Percentiles rank a stretch among this genome's conserved stretches.
Conservation (phyloP, 2,329 filamentous ascomycete genomes). For the Colletotrichum echinochloae region DNA sequence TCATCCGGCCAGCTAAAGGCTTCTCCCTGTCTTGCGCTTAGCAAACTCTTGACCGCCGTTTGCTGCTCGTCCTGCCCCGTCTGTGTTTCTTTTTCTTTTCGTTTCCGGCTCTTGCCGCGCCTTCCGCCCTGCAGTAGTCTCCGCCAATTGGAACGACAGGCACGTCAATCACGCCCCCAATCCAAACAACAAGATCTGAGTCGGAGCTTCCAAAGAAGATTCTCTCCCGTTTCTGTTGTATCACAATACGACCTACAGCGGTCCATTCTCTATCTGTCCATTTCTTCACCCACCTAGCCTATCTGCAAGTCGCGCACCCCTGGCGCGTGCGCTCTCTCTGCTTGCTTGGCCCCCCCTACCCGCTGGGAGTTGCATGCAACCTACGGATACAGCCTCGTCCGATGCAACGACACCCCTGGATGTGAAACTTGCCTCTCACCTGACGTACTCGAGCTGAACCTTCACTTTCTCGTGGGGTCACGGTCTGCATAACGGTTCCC, state of each 20-base stretch:
- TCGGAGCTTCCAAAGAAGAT: constrained; percentile 21
- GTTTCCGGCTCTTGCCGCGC: background rate
- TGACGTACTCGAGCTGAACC: constrained; percentile 6
- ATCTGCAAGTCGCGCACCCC: background rate
- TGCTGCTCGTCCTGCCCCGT: background rate
- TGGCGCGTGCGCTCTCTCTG: background rate
- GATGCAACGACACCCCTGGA: constrained; percentile 17
- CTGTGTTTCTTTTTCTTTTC: constrained; percentile 19
- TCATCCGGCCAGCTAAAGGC: background rate
- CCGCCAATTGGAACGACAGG: constrained; percentile 33
- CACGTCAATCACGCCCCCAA: background rate
- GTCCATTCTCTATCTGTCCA: background rate
- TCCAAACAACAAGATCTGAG: constrained; percentile 14
- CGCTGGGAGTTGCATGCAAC: constrained; percentile 1
- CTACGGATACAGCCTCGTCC: constrained; percentile 7
- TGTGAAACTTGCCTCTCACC: constrained; percentile 26
- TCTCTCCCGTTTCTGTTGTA: constrained; percentile 23
- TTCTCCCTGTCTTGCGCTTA: background rate
- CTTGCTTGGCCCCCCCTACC: background rate
- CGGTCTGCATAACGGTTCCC: constrained; percentile 9
- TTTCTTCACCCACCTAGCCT: background rate
- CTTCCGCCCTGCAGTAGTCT: constrained; percentile 8
- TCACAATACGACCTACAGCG: background rate
- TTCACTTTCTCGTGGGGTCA: background rate
- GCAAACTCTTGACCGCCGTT: constrained; percentile 9